Evolutionary conservation across 306 rosid species (phyloP).

Genomic region (Inga laurina): DNA sequence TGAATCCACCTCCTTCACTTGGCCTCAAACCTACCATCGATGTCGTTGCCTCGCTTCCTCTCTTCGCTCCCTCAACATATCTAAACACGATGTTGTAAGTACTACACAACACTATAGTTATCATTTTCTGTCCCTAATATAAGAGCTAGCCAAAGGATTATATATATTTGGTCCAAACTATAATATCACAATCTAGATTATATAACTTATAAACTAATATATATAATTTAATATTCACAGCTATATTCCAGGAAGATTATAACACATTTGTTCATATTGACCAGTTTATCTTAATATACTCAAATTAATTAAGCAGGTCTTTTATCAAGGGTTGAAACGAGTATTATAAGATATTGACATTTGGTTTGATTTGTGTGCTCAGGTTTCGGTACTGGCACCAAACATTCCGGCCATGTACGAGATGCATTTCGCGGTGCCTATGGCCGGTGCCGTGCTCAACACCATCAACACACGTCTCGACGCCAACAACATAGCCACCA

Average conservation of each 20-base stretch:
- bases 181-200: too few relatives aligned
- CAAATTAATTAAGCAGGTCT: too few relatives aligned
- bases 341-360: not conserved
- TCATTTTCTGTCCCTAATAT: too few relatives aligned
- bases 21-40: conserved; percentile 62
- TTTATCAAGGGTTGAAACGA: too few relatives aligned
- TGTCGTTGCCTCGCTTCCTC: conserved; percentile 70
- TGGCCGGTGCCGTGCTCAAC: conserved; percentile 74
- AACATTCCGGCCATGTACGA: conserved; percentile 77
- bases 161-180: too few relatives aligned
- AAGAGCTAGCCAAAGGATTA: too few relatives aligned
- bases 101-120: not conserved
- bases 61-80: conserved; percentile 50
- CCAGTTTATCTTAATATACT: too few relatives aligned
- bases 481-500: conserved; percentile 56
- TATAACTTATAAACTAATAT: too few relatives aligned
- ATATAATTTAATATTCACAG: too few relatives aligned
- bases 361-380: not conserved
- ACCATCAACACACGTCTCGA: conserved; percentile 71
- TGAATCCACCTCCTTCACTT: conserved; percentile 57
- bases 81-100: conserved; percentile 59
- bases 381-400: conserved; percentile 78
- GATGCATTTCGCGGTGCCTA: conserved; percentile 83
- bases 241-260: too few relatives aligned
- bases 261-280: too few relatives aligned